Evolutionary conservation across 2,329 filamentous ascomycete species (phyloP).

Genomic region (Pseudogymnoascus sp.): DNA sequence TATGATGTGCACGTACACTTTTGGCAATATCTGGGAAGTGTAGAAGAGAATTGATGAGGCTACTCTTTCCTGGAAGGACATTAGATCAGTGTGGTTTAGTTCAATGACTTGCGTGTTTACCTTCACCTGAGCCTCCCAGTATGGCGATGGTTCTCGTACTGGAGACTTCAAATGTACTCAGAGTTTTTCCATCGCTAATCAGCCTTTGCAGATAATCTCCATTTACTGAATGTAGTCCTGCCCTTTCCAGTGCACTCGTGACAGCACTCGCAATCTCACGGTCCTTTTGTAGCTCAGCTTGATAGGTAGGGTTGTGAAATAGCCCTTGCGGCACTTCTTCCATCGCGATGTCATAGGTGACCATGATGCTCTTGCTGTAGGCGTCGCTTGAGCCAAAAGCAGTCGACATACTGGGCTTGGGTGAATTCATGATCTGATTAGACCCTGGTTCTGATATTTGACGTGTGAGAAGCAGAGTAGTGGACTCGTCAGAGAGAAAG

Average conservation of each 20-base stretch:
- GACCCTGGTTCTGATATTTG: background rate
- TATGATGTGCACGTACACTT: constrained; percentile 16
- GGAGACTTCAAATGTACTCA: background rate
- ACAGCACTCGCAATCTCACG: background rate
- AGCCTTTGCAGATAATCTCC: background rate
- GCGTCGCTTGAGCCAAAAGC: background rate
- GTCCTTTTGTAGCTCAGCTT: background rate
- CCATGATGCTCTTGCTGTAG: background rate
- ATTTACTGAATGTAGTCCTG: background rate
- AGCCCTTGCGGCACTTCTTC: background rate
- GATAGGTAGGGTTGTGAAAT: background rate
- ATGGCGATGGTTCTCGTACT: background rate
- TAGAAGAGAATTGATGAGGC: constrained; percentile 31
- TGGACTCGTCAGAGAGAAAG: background rate
- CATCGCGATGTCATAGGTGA: background rate
- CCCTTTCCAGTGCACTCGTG: background rate
- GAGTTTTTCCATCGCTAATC: background rate
- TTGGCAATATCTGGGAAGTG: constrained; percentile 25
- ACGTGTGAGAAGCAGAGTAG: background rate
- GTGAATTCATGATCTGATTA: background rate
- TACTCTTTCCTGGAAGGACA: constrained; percentile 25
- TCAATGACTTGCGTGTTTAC: constrained; percentile 8
- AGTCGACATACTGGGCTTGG: background rate
- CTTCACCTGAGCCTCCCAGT: constrained; percentile 17
- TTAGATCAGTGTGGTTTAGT: constrained; percentile 6